Conservation (phyloP, 345 rosid species). For the Combretum micranthum region DNA sequence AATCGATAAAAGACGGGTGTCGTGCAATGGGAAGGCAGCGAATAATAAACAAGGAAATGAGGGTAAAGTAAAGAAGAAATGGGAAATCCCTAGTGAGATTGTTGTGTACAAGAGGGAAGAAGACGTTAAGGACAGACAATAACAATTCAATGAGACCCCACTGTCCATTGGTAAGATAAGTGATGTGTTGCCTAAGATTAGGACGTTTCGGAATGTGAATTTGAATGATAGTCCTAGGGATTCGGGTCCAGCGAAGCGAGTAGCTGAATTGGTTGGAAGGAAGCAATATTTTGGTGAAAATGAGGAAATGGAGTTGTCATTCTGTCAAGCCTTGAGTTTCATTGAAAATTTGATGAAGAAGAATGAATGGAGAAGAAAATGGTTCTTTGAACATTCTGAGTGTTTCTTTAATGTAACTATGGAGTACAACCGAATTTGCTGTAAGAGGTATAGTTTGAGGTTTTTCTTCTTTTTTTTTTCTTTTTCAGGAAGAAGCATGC, state of each 20-base stretch:
- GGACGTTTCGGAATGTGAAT: constrained; percentile 31
- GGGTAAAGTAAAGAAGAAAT: constrained; percentile 70
- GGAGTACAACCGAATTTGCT: constrained; percentile 12
- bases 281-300: constrained; percentile 35
- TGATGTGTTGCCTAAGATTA: constrained; percentile 61
- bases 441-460: background rate
- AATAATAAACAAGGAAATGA: constrained; percentile 25
- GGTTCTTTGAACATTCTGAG: background rate
- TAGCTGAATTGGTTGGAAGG: constrained; percentile 63
- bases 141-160: constrained; percentile 17
- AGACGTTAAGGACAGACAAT: constrained; percentile 6
- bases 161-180: constrained; percentile 12
- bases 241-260: constrained; percentile 87
- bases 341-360: constrained; percentile 25
- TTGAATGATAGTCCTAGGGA: constrained; percentile 65
- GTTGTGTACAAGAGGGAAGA: constrained; percentile 26
- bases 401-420: background rate
- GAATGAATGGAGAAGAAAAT: background rate
- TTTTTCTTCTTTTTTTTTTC: background rate
- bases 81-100: constrained; percentile 79
- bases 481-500: background rate
- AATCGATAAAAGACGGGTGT: constrained; percentile 58
- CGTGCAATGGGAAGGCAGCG: constrained; percentile 13
- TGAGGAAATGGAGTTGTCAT: constrained; percentile 17
- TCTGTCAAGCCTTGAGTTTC: constrained; percentile 43